Percentiles rank a stretch among this genome's conserved stretches.
phyloP scores from a whole-genome alignment of 768 basidiomycete species.

The Trametes cubensis region DNA sequence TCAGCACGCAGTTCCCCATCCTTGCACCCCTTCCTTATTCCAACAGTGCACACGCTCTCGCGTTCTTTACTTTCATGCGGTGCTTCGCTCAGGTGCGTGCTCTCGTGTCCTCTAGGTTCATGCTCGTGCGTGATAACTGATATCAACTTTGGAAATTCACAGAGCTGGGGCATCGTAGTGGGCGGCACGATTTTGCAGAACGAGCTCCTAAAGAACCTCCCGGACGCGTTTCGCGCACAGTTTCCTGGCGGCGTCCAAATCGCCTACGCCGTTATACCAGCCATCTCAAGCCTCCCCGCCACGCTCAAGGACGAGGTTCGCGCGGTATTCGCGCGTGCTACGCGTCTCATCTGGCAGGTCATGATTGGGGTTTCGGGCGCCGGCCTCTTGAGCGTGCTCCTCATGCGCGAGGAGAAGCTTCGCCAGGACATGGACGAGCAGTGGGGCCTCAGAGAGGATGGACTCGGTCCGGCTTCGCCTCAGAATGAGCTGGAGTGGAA shows the following conservation, averaged over 20 bases:
- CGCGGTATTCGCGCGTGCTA: constrained; percentile 44
- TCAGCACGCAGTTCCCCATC: constrained; percentile 26
- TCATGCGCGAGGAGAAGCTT: constrained; percentile 36
- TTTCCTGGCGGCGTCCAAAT: constrained; percentile 30
- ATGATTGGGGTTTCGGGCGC: constrained; percentile 44
- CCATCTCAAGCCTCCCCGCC: constrained; percentile 40
- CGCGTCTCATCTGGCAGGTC: constrained; percentile 45
- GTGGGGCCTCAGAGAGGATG: constrained; percentile 12
- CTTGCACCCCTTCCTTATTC: constrained; percentile 33
- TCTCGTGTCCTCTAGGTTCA: not conserved
- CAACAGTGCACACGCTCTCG: constrained; percentile 36
- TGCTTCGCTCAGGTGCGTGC: not conserved
- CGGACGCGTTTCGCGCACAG: constrained; percentile 28
- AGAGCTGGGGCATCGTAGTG: constrained; percentile 40
- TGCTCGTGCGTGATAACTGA: not conserved
- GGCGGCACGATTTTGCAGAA: constrained; percentile 42
- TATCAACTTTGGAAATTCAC: not conserved
- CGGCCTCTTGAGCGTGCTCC: constrained; percentile 38
- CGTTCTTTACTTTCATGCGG: constrained; percentile 31
- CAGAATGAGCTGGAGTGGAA: too few relatives aligned
- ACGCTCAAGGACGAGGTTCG: constrained; percentile 39
- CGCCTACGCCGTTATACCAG: constrained; percentile 44
- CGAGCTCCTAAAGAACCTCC: constrained; percentile 34
- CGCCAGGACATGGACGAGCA: constrained; percentile 17
- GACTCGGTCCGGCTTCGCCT: too few relatives aligned